Evolutionary conservation across 495 filamentous ascomycete genomes (phyloP).

Genomic region (Hypoxylon perforatum): DNA sequence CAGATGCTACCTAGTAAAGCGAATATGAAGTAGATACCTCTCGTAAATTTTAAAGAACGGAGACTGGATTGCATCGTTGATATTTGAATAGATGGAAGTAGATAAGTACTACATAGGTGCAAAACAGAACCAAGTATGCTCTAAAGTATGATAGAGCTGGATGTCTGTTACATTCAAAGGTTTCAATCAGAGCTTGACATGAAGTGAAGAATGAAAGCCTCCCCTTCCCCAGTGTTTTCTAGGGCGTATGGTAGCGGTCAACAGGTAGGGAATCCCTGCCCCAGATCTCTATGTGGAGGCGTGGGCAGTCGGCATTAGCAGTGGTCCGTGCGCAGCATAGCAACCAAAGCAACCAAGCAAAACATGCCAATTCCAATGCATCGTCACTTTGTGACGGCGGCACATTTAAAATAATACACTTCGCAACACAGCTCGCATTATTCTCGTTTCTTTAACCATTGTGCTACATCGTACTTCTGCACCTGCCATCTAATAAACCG

Average conservation of each 20-base stretch:
- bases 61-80: no score
- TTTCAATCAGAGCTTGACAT: background rate
- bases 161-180: no score
- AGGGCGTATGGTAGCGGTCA: background rate
- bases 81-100: no score
- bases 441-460: background rate
- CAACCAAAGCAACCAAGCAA: constrained; percentile 42
- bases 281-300: constrained; percentile 24
- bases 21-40: no score
- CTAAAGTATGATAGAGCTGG: no score
- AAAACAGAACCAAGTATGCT: no score
- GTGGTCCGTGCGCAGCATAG: constrained; percentile 38
- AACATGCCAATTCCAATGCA: constrained; percentile 26
- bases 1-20: no score
- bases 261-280: constrained; percentile 23
- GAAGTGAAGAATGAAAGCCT: background rate
- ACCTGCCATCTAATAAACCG: no score
- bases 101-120: no score
- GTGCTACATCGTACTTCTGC: background rate
- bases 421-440: background rate
- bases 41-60: no score
- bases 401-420: constrained; percentile 5
- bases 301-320: constrained; percentile 3
- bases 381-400: constrained; percentile 3
- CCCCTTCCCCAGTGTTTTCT: background rate